phyloP scores from a whole-genome alignment of 305 asterid genomes.

The Fraxinus ornus region DNA sequence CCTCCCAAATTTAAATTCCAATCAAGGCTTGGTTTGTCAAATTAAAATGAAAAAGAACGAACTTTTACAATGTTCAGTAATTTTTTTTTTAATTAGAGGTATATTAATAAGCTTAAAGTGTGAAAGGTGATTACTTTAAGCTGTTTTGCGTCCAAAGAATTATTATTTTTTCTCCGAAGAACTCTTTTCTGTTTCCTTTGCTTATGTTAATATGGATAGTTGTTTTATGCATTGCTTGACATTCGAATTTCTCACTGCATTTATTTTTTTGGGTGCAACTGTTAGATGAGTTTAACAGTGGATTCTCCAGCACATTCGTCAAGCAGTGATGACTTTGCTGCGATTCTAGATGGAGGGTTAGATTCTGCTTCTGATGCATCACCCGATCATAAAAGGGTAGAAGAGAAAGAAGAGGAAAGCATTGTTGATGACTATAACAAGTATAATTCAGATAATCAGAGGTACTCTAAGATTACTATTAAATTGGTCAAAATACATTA shows the following conservation, averaged over 20 bases:
- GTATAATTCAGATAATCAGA: slow-evolving; percentile 22
- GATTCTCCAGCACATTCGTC: slow-evolving; percentile 64
- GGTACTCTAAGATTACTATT: slow-evolving; percentile 14
- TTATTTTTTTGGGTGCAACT: slow-evolving; percentile 8
- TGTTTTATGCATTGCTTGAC: neutral
- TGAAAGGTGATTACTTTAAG: neutral
- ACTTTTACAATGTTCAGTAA: no score
- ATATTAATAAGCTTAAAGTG: neutral
- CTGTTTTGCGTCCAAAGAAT: neutral
- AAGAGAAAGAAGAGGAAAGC: slow-evolving; percentile 32
- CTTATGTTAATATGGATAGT: neutral
- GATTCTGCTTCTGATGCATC: slow-evolving; percentile 59
- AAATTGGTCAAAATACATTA: neutral
- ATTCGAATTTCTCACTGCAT: neutral
- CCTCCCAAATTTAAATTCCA: no score
- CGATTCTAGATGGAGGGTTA: slow-evolving; percentile 62
- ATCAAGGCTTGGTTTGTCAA: no score
- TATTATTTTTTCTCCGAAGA: neutral
- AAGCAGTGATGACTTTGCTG: slow-evolving; percentile 27
- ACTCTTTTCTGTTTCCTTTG: neutral
- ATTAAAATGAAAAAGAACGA: no score
- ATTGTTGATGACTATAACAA: slow-evolving; percentile 15
- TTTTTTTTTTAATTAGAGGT: neutral
- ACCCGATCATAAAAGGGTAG: slow-evolving; percentile 35
- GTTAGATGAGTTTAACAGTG: slow-evolving; percentile 66